A percentile compares a stretch with the other conserved stretches of the same genome.
Evolutionary conservation across 805 yeast genomes (phyloP).

Genomic region (Komagataella pastoris): DNA sequence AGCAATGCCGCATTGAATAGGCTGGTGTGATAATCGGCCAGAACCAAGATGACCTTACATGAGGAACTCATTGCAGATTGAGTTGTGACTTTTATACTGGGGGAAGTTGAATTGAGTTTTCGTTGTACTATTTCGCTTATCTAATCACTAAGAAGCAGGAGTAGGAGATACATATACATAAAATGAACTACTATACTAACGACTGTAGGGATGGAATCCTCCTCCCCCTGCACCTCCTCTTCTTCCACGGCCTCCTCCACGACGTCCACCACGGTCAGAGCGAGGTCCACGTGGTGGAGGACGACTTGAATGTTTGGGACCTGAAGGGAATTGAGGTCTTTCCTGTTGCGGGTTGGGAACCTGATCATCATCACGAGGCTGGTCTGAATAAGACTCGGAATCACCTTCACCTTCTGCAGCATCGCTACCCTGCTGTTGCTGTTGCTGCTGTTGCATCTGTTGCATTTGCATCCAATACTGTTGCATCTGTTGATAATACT

Average conservation of each 20-base stretch:
- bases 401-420: not conserved
- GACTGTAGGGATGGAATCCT: conserved; percentile 19
- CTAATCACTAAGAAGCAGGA: not conserved
- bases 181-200: not conserved
- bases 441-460: conserved; percentile 30
- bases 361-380: conserved; percentile 14
- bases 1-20: not conserved
- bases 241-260: conserved; percentile 2
- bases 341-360: conserved; percentile 23
- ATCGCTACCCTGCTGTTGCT: conserved; percentile 9
- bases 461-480: conserved; percentile 48
- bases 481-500: conserved; percentile 51
- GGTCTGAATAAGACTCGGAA: conserved; percentile 4
- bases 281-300: conserved; percentile 3
- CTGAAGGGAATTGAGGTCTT: conserved; percentile 16
- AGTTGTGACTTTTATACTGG: not conserved
- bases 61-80: not conserved
- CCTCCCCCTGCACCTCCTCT: conserved; percentile 9
- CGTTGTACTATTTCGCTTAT: not conserved
- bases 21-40: not conserved
- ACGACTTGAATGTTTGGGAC: conserved; percentile 12
- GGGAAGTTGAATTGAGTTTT: not conserved
- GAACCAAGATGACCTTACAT: not conserved
- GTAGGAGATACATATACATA: not conserved
- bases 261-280: conserved; percentile 5